Evolutionary conservation across 169 alveolate species (phyloP), one percentile per base, ranked within the genome.

Genomic region (Plasmodium berghei): DNA sequence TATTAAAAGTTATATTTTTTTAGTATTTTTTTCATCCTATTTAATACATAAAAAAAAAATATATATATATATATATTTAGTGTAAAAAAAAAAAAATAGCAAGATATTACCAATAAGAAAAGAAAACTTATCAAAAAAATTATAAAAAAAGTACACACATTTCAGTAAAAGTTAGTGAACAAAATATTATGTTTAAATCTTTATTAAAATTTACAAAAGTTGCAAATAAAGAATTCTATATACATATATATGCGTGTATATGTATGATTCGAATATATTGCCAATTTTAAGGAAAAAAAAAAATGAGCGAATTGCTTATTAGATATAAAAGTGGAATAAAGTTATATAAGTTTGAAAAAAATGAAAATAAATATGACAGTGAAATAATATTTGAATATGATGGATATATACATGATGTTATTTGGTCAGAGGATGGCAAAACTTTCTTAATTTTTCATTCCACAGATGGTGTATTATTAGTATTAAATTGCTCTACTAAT

Each of bases 381-480:
- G 52, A 80, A 16, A 46, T 80, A 4, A 80, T 71, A 1, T 80
- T 80, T 46, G 80, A 80, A 46, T 80, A 80, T 26, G 72, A 80
- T 16, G 90, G 83, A 14, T 80, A 80, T 16, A 80, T 80, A 54
- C 83, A 64, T 46, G 90, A 80, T 46, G 80, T 71, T n/a, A 66
- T 80, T 9, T 80, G 90, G 90, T 80, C 90, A 10, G 54, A 62
- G 22, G 90, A 80, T 42, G 90, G 90, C 2, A 64, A 52, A 5
- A 66, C 72, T n/a, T 80, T 80, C 26, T 61, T 80, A 42, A 26
- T 80, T 20, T 70, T 80, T 40, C 90, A 80, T 46, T 48, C 90
- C 9, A 24, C 55, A 45, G 83, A 80, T 16, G 90, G 90, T 1
- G 9, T 80, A 20, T 70, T 80, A 18, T 59, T 80, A 55, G 67